Percentiles rank a stretch among this genome's conserved stretches.
Evolutionary conservation across 2,329 filamentous ascomycete species (phyloP).

Genomic region (Sporothrix pseudoabietina): DNA sequence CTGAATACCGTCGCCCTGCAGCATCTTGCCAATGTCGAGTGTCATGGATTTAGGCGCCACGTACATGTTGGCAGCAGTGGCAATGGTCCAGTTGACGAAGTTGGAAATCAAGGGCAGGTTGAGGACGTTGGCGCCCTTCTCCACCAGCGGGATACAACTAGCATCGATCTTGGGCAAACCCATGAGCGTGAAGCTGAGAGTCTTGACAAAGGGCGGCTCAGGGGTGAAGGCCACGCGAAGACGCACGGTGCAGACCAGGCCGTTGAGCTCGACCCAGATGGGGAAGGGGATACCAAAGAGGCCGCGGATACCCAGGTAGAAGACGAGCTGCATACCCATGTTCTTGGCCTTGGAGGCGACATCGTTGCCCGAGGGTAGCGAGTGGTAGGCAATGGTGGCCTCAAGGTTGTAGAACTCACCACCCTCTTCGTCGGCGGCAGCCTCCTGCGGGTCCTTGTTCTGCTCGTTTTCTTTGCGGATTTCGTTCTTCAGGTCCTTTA

Average conservation of each 20-base stretch:
- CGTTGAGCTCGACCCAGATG: constrained; percentile 84
- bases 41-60: constrained; percentile 94
- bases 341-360: constrained; percentile 84
- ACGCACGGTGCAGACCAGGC: constrained; percentile 85
- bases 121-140: constrained; percentile 84
- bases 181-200: constrained; percentile 90
- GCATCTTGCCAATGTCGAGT: constrained; percentile 84
- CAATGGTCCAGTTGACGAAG: constrained; percentile 95
- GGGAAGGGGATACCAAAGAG: constrained; percentile 86
- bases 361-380: constrained; percentile 69
- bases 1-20: constrained; percentile 87
- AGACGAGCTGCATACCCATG: constrained; percentile 95
- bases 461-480: constrained; percentile 78
- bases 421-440: constrained; percentile 85
- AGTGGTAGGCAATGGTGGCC: constrained; percentile 87
- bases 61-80: constrained; percentile 83
- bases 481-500: constrained; percentile 78
- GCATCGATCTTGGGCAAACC: constrained; percentile 87
- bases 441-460: constrained; percentile 81
- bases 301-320: constrained; percentile 88
- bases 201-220: constrained; percentile 89
- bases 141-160: constrained; percentile 89
- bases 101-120: constrained; percentile 92
- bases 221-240: constrained; percentile 83
- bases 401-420: constrained; percentile 94